Conservation (phyloP, 257 asterid genomes). For the Solanum bukasovii region DNA sequence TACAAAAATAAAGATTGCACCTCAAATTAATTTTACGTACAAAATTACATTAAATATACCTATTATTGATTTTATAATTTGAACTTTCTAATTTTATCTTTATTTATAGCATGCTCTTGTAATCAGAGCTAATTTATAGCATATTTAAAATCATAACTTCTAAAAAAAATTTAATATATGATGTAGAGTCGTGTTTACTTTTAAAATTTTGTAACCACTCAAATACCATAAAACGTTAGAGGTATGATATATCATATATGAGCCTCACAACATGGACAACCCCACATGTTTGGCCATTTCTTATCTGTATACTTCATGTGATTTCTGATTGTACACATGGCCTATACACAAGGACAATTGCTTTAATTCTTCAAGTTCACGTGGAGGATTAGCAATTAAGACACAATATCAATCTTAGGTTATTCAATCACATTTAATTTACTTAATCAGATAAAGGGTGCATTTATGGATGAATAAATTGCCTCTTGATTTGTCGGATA, state of each 20-base stretch:
- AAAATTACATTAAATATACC: neutral
- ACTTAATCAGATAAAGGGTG: neutral
- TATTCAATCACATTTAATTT: neutral
- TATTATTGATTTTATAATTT: neutral
- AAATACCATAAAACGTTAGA: neutral
- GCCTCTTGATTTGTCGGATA: neutral
- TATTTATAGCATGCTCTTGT: neutral
- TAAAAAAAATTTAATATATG: too few relatives aligned
- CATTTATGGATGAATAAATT: neutral
- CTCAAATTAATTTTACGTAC: neutral
- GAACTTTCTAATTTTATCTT: neutral
- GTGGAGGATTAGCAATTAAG: neutral
- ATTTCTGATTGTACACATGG: neutral
- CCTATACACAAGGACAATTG: neutral
- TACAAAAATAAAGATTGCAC: neutral
- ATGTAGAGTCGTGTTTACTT: neutral
- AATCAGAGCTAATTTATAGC: neutral
- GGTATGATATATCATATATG: neutral
- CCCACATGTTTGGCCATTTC: constrained; percentile 26
- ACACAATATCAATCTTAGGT: neutral
- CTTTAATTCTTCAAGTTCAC: neutral
- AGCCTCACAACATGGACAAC: neutral
- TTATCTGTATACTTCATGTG: neutral
- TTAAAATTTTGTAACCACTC: neutral
- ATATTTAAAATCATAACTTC: neutral